Conservation (phyloP, 179 eudicot species). For the Drosera spatulata region DNA sequence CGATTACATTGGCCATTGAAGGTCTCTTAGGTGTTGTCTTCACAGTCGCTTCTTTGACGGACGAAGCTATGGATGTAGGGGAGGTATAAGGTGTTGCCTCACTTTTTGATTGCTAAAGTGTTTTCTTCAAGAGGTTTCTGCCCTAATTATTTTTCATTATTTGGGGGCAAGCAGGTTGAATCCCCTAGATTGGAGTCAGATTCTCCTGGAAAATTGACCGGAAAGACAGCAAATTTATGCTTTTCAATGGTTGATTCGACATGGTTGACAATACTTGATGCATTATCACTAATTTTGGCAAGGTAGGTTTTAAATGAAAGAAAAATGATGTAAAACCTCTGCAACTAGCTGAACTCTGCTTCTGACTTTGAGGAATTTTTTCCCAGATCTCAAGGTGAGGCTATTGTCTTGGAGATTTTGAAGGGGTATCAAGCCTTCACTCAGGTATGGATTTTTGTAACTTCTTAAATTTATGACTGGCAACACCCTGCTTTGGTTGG, state of each 20-base stretch:
- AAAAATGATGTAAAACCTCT: slow-evolving; percentile 4
- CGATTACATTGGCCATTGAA: slow-evolving; percentile 92
- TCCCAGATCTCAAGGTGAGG: slow-evolving; percentile 94
- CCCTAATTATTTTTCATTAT: neutral
- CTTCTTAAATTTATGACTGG: neutral
- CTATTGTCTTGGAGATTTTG: slow-evolving; percentile 86
- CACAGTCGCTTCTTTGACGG: slow-evolving; percentile 95
- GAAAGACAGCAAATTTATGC: slow-evolving; percentile 76
- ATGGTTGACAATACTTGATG: slow-evolving; percentile 92
- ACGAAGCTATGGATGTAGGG: slow-evolving; percentile 93
- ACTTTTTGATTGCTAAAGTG: neutral
- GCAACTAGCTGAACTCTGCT: neutral
- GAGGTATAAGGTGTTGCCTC: slow-evolving; percentile 44
- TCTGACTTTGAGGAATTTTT: slow-evolving; percentile 18
- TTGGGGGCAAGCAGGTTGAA: slow-evolving; percentile 63
- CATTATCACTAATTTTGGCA: slow-evolving; percentile 73
- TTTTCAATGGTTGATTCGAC: slow-evolving; percentile 81
- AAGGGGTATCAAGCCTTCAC: slow-evolving; percentile 99
- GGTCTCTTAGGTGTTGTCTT: slow-evolving; percentile 96
- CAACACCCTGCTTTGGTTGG: no score
- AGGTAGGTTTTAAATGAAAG: slow-evolving; percentile 38
- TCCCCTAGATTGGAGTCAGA: slow-evolving; percentile 77
- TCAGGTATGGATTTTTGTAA: slow-evolving; percentile 39
- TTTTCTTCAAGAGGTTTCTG: neutral
- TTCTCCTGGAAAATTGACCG: slow-evolving; percentile 47